A percentile compares a stretch with the other conserved stretches of the same genome.
Conservation (phyloP, 306 rosid genomes). For the Gillenia trifoliata region DNA sequence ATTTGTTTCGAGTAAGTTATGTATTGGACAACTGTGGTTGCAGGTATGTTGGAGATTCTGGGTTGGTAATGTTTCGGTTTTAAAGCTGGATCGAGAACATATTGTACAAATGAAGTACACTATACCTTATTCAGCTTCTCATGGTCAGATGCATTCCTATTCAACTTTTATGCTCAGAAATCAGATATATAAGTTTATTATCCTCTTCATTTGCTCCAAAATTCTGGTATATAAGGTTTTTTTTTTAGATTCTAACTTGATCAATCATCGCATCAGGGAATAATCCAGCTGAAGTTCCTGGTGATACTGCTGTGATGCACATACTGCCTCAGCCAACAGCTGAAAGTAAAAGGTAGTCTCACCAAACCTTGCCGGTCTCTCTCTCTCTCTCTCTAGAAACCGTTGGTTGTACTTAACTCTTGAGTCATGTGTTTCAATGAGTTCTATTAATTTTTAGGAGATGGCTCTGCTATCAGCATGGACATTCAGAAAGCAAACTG, state of each 20-base stretch:
- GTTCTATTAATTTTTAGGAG: slow-evolving; percentile 58
- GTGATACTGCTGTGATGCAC: slow-evolving; percentile 41
- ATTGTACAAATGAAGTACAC: slow-evolving; percentile 54
- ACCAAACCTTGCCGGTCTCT: slow-evolving; percentile 11
- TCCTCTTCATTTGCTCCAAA: no score
- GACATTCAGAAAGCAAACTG: slow-evolving; percentile 60
- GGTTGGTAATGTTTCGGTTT: slow-evolving; percentile 59
- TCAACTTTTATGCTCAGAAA: background rate
- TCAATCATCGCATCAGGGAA: slow-evolving; percentile 42
- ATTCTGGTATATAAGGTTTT: background rate
- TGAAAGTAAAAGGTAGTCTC: slow-evolving; percentile 70
- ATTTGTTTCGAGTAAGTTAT: background rate
- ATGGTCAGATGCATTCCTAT: slow-evolving; percentile 44
- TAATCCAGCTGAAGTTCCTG: slow-evolving; percentile 41
- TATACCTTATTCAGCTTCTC: slow-evolving; percentile 60
- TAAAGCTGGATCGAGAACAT: slow-evolving; percentile 56
- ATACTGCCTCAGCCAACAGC: slow-evolving; percentile 71
- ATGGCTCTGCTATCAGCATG: slow-evolving; percentile 62
- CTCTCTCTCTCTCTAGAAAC: background rate
- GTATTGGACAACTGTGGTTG: slow-evolving; percentile 20
- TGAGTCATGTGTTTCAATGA: slow-evolving; percentile 14
- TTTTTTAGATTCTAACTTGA: background rate
- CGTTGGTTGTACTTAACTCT: slow-evolving; percentile 2
- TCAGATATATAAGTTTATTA: background rate
- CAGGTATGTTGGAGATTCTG: slow-evolving; percentile 72